Percentiles rank a stretch among this genome's conserved stretches.
phyloP scores from a whole-genome alignment of 768 basidiomycete genomes.

The Pisolithus orientalis region DNA sequence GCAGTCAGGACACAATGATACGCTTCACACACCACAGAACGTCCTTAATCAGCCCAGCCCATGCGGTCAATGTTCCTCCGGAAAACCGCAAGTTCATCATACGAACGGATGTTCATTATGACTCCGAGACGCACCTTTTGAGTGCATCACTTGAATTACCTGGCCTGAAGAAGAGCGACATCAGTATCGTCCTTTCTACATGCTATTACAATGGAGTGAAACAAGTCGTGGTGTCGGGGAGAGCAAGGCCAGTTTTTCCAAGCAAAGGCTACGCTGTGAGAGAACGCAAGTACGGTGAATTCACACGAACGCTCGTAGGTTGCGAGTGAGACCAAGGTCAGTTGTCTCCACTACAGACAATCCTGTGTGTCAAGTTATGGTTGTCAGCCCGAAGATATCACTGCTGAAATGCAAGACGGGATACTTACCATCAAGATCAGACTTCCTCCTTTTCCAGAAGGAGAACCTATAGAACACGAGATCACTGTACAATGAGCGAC shows the following conservation, averaged over 20 bases:
- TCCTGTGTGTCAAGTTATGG: conserved; percentile 2
- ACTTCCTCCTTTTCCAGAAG: conserved; percentile 38
- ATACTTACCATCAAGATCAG: conserved; percentile 51
- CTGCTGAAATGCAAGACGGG: conserved; percentile 53
- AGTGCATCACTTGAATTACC: conserved; percentile 65
- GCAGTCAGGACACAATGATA: conserved; percentile 4
- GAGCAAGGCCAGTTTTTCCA: conserved; percentile 36
- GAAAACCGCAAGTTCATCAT: conserved; percentile 34
- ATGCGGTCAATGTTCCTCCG: conserved; percentile 7
- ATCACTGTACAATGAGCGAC: conserved; percentile 43
- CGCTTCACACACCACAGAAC: conserved; percentile 14
- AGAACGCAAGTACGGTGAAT: conserved; percentile 51
- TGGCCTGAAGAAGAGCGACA: conserved; percentile 52
- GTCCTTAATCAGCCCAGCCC: conserved; percentile 19
- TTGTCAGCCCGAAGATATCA: conserved; percentile 46
- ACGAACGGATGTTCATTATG: conserved; percentile 58
- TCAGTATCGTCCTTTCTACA: conserved; percentile 54
- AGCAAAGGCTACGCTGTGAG: conserved; percentile 38
- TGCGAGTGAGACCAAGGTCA: conserved; percentile 49
- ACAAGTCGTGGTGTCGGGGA: conserved; percentile 53
- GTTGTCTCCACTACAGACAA: conserved; percentile 14
- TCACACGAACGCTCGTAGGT: conserved; percentile 48
- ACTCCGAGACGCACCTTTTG: conserved; percentile 42
- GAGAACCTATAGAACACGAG: conserved; percentile 40
- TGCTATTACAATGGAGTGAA: conserved; percentile 56